phyloP scores from a whole-genome alignment of 306 rosid species.

The Castanea crenata region DNA sequence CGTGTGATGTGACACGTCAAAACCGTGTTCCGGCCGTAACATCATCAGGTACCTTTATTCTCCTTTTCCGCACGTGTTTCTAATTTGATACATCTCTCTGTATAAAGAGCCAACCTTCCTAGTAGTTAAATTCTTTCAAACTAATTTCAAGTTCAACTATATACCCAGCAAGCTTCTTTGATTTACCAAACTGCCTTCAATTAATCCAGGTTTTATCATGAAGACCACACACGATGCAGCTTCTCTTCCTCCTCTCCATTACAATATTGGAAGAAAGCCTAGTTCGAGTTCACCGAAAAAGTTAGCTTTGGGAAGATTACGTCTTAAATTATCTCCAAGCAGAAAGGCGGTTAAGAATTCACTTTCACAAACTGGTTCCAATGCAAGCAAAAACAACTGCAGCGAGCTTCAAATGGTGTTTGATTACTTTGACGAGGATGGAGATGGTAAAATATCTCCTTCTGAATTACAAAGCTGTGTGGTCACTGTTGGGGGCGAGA shows the following conservation, averaged over 20 bases:
- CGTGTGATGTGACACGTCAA: too few species aligned
- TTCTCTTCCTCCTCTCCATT: background rate
- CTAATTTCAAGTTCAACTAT: background rate
- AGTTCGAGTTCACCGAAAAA: background rate
- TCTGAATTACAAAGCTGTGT: slow-evolving; percentile 31
- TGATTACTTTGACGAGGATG: slow-evolving; percentile 28
- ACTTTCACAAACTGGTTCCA: background rate
- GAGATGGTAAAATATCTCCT: slow-evolving; percentile 43
- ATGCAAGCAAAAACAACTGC: background rate
- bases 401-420: slow-evolving; percentile 20
- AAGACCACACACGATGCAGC: background rate
- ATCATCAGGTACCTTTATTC: too few species aligned
- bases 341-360: background rate
- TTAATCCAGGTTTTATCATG: background rate
- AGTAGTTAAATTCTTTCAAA: background rate
- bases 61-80: too few species aligned
- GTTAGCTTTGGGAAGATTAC: slow-evolving; percentile 1
- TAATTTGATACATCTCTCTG: too few species aligned
- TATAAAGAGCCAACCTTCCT: background rate
- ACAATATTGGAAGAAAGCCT: background rate
- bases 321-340: background rate
- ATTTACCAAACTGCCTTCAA: too few species aligned
- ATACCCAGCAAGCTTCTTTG: too few species aligned
- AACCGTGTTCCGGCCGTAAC: too few species aligned
- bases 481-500: slow-evolving; percentile 7